Base-by-base conservation (phyloP, 176 grass and related monocot species). In the Stipa capillata region DNA sequence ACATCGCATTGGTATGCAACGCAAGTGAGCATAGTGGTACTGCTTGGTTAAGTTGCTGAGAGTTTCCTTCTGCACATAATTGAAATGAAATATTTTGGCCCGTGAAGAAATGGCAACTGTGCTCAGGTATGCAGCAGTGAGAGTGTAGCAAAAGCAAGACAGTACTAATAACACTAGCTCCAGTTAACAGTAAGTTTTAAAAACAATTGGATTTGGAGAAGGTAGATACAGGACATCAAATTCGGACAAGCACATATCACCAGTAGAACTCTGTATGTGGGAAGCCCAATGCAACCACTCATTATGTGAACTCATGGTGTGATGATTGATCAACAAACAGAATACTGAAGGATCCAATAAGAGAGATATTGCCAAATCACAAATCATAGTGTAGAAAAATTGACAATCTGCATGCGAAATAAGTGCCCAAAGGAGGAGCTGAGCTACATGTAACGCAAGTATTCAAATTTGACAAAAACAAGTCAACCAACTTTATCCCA, bases 391-490 rank as follows among this genome's bases (percentile, higher is more conserved):
- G n/a, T n/a, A n/a, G n/a, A 72, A 53, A n/a, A n/a, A 36, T 2
- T 9, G 32, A 15, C 20, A 34, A 6, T 76, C 31, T 27, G 16
- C 56, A 49, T 65, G 76, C 41, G 48, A 1, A 36, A 10, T 65
- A 72, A 59, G 64, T 74, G 69, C 17, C 16, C 43, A 52, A 74
- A 82, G 52, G 40, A 3, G 34, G 11, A 44, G 39, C 18, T 61
- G 25, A 76, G 39, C 29, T 25, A 58, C 56, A 16, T 72, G 6
- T 17, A 37, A 14, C 41, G 31, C 3, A 61, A 72, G 20, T 61
- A 72, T 69, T 58, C 53, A 72, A 36, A 49, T 60, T 72, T 50
- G n/a, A 82, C 21, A 37, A 82, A 45, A 66, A 41, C 9, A 41
- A 66, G 65, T 77, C 39, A n/a, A 54, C n/a, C 11, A 35, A 6